Evolutionary conservation across 305 asterid species (phyloP).

Genomic region (Caryopteris hybrid): DNA sequence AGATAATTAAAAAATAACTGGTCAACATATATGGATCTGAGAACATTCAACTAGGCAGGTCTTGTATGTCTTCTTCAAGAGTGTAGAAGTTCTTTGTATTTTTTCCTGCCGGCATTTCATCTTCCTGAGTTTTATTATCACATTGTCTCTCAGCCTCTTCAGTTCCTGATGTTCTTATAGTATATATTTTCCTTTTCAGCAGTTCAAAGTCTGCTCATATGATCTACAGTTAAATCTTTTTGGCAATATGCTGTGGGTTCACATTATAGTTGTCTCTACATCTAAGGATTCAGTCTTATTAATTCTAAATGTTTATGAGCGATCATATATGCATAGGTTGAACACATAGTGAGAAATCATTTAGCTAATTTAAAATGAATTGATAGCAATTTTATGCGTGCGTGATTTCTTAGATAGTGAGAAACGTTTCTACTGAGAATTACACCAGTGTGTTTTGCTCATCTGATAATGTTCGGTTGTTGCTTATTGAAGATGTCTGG

Average conservation of each 20-base stretch:
- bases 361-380: not conserved
- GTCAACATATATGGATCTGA: not conserved
- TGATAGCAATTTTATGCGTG: not conserved
- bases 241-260: not conserved
- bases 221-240: not conserved
- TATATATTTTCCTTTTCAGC: not conserved
- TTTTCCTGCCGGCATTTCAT: not conserved
- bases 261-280: not conserved
- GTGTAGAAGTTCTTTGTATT: not conserved
- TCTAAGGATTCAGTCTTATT: not conserved
- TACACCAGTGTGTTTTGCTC: not conserved
- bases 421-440: not conserved
- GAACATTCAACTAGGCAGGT: not conserved
- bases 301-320: not conserved
- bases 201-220: not conserved
- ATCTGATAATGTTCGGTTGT: constrained; percentile 1
- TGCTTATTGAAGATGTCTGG: not conserved
- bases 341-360: not conserved
- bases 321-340: not conserved
- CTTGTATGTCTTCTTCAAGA: not conserved
- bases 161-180: not conserved
- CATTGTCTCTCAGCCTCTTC: not conserved
- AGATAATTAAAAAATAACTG: not conserved
- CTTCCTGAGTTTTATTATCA: not conserved
- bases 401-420: not conserved